Percentiles rank a stretch among this genome's conserved stretches.
Evolutionary conservation across 2,329 filamentous ascomycete species (phyloP).

Genomic region (Ophiostoma sp.): DNA sequence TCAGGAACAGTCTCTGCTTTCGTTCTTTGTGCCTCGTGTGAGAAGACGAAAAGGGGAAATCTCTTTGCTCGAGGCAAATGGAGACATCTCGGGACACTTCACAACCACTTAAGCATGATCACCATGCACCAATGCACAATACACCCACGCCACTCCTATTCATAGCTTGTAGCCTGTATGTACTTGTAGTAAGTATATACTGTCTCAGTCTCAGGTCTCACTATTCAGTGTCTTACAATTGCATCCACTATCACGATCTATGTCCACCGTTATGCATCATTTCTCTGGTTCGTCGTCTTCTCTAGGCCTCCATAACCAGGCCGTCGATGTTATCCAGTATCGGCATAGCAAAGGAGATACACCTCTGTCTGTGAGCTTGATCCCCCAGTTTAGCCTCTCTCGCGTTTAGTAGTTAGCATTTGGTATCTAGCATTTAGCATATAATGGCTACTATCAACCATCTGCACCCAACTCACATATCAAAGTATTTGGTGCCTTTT

Average conservation of each 20-base stretch:
- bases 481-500: conserved; percentile 7
- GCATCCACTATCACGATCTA: not conserved
- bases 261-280: conserved; percentile 1
- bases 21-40: conserved; percentile 5
- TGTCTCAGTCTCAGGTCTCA: not conserved
- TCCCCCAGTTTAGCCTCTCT: not conserved
- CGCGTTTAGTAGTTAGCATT: not conserved
- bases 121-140: not conserved
- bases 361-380: not conserved
- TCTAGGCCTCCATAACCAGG: not conserved
- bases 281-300: not conserved
- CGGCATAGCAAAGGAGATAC: not conserved
- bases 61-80: not conserved
- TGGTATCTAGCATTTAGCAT: not conserved
- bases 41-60: not conserved
- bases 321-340: not conserved
- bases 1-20: not conserved
- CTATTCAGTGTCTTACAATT: conserved; percentile 1
- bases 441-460: not conserved
- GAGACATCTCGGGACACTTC: not conserved
- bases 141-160: not conserved
- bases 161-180: not conserved
- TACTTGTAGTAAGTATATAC: not conserved
- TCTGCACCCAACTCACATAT: not conserved
- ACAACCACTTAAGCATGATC: not conserved